A percentile compares a stretch with the other conserved stretches of the same genome.
Evolutionary conservation across 2,329 filamentous ascomycete genomes (phyloP).

Genomic region (Boeremia exigua): DNA sequence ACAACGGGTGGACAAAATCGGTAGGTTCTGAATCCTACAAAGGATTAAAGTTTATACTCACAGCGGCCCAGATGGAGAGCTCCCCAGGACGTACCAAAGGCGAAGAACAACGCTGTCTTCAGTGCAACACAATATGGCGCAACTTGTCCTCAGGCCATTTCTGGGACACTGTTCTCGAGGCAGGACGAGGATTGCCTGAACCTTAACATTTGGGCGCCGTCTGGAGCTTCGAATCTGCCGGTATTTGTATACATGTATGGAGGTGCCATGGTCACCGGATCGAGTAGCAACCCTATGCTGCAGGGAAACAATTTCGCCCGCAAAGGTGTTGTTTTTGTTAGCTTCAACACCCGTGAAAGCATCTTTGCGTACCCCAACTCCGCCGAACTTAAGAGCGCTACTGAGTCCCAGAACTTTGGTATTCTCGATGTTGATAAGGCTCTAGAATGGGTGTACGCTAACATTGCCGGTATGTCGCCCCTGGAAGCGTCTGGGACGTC

Average conservation of each 20-base stretch:
- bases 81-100: conserved; percentile 20
- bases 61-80: conserved; percentile 25
- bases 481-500: too few relatives aligned
- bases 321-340: conserved; percentile 34
- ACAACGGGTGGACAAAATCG: conserved; percentile 32
- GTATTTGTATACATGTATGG: conserved; percentile 55
- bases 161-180: conserved; percentile 26
- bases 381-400: conserved; percentile 37
- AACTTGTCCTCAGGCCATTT: conserved; percentile 34
- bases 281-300: conserved; percentile 50
- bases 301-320: conserved; percentile 50
- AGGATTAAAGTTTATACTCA: background rate
- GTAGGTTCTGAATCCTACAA: conserved; percentile 7
- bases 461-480: conserved; percentile 32
- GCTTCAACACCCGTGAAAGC: conserved; percentile 38
- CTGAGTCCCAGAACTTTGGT: conserved; percentile 39
- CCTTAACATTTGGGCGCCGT: conserved; percentile 38
- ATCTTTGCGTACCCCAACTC: conserved; percentile 53
- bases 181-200: conserved; percentile 50
- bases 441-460: conserved; percentile 45
- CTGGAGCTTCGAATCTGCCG: conserved; percentile 23
- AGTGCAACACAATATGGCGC: conserved; percentile 30
- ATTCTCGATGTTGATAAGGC: conserved; percentile 49
- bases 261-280: conserved; percentile 51
- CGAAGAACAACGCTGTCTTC: conserved; percentile 19